Conservation (phyloP, 257 asterid species). For the Nicotiana undulata region DNA sequence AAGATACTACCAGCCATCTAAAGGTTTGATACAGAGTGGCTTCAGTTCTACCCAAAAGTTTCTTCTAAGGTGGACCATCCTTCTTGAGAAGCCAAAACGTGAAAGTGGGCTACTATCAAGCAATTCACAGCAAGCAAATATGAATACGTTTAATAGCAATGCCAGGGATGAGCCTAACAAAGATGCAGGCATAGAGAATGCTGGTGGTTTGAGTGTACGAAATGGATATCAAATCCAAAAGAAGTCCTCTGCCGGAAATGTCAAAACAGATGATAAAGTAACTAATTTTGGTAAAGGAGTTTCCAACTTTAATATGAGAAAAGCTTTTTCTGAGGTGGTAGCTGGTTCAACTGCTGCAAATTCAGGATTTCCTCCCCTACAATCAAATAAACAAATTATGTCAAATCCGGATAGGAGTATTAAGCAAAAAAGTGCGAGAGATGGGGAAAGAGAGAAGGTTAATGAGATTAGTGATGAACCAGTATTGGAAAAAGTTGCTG, state of each 20-base stretch:
- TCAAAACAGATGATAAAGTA: constrained; percentile 30
- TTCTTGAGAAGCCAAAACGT: constrained; percentile 42
- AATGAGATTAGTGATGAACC: constrained; percentile 30
- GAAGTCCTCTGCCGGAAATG: constrained; percentile 26
- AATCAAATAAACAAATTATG: constrained; percentile 47
- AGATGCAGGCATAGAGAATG: constrained; percentile 26
- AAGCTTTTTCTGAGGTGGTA: constrained; percentile 94
- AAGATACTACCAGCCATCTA: constrained; percentile 66
- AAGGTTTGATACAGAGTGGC: constrained; percentile 92
- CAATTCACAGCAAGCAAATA: constrained; percentile 28
- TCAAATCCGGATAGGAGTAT: constrained; percentile 37
- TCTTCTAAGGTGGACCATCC: constrained; percentile 64
- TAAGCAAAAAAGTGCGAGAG: constrained; percentile 32
- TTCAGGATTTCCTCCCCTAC: constrained; percentile 78
- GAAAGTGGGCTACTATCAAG: constrained; percentile 17
- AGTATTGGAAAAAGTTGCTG: constrained; percentile 30
- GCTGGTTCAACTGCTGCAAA: constrained; percentile 63
- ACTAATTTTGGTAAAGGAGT: constrained; percentile 31
- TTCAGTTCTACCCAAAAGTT: constrained; percentile 65
- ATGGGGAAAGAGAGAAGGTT: constrained; percentile 25
- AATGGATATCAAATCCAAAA: constrained; percentile 36
- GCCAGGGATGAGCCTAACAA: constrained; percentile 26
- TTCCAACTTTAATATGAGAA: constrained; percentile 54
- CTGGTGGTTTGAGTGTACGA: constrained; percentile 28
- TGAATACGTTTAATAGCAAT: constrained; percentile 19